phyloP scores from a whole-genome alignment of 2,329 filamentous ascomycete genomes.

The Cytospora leucostoma region DNA sequence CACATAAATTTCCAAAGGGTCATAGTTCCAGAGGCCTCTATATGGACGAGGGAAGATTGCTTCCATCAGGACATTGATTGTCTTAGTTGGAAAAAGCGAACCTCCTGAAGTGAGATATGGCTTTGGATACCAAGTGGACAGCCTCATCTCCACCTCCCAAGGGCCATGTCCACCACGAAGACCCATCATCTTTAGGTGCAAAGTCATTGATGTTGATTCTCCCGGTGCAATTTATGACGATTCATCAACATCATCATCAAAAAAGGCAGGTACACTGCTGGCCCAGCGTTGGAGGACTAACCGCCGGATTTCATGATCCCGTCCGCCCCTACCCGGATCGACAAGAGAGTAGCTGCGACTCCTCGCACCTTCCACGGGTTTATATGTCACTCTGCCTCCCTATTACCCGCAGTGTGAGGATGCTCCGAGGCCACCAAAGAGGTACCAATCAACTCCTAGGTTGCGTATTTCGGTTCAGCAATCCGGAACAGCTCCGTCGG shows the following conservation, averaged over 20 bases:
- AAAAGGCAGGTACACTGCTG: neutral
- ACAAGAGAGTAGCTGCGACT: neutral
- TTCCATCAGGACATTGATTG: neutral
- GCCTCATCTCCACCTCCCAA: no score
- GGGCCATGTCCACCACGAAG: no score
- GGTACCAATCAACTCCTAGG: neutral
- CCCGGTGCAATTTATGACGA: neutral
- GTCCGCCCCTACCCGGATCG: neutral
- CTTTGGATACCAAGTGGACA: no score
- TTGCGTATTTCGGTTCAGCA: neutral
- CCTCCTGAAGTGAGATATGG: no score
- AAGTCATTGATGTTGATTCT: neutral
- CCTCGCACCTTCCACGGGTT: neutral
- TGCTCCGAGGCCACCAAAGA: neutral
- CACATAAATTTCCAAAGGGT: neutral
- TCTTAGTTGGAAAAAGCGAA: no score
- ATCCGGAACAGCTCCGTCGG: neutral
- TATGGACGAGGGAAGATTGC: neutral
- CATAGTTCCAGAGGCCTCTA: neutral
- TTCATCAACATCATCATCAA: neutral
- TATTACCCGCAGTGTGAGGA: neutral
- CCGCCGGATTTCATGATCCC: neutral
- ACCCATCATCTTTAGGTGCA: neutral
- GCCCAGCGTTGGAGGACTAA: neutral
- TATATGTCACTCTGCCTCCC: neutral